Conservation (phyloP, 2,329 filamentous ascomycete species). For the Corynespora cassiicola region DNA sequence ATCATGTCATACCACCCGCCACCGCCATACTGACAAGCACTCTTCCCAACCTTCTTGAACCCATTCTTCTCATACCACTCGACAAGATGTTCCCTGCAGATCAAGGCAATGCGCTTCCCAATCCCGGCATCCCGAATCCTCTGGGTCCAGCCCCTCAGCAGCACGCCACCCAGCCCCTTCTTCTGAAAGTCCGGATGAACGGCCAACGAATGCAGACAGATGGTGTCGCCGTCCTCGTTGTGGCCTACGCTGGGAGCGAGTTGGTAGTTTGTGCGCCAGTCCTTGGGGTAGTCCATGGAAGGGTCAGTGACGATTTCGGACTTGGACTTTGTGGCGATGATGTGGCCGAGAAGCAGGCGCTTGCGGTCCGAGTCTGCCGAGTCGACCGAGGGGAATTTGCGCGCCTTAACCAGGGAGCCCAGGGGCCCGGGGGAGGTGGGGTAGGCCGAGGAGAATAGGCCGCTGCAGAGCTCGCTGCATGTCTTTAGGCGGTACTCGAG, state of each 20-base stretch:
- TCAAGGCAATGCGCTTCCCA: slow-evolving; percentile 75
- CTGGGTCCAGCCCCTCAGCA: slow-evolving; percentile 79
- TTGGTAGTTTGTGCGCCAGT: slow-evolving; percentile 64
- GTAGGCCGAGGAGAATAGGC: slow-evolving; percentile 77
- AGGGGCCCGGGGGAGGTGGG: slow-evolving; percentile 49
- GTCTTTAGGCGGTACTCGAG: slow-evolving; percentile 76
- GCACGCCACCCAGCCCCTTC: slow-evolving; percentile 73
- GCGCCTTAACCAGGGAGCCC: slow-evolving; percentile 61
- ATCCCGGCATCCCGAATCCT: slow-evolving; percentile 74
- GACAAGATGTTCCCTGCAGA: slow-evolving; percentile 77
- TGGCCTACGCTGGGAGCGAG: slow-evolving; percentile 63
- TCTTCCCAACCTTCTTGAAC: slow-evolving; percentile 73
- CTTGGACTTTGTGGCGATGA: slow-evolving; percentile 75
- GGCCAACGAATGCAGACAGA: slow-evolving; percentile 83
- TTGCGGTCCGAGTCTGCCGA: slow-evolving; percentile 63
- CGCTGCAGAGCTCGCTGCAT: slow-evolving; percentile 79
- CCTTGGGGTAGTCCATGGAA: slow-evolving; percentile 75
- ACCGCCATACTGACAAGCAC: slow-evolving; percentile 74
- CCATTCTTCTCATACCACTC: slow-evolving; percentile 78
- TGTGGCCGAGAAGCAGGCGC: slow-evolving; percentile 75
- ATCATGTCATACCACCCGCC: slow-evolving; percentile 87
- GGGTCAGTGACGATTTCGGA: slow-evolving; percentile 71
- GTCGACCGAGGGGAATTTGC: slow-evolving; percentile 65
- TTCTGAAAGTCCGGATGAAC: slow-evolving; percentile 78
- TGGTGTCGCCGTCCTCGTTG: slow-evolving; percentile 73